phyloP scores from a whole-genome alignment of 2,329 filamentous ascomycete genomes.

The Aspergillus sp. region DNA sequence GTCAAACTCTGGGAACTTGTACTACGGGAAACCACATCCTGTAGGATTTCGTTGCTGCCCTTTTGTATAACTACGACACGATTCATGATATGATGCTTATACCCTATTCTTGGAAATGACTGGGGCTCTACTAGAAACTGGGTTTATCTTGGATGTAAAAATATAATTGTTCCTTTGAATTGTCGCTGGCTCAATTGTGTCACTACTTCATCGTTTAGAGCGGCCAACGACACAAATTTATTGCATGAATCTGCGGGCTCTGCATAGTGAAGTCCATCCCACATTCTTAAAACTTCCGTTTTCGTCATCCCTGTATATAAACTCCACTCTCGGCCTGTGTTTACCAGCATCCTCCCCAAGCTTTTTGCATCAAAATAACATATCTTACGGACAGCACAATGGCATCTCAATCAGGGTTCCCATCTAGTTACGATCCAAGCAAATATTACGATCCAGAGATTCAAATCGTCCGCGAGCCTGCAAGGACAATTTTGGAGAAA shows the following conservation, averaged over 20 bases:
- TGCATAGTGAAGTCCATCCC: too few species aligned
- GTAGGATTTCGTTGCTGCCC: background rate
- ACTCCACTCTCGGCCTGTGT: background rate
- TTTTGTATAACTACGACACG: constrained; percentile 7
- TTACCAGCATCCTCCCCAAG: background rate
- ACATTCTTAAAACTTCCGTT: too few species aligned
- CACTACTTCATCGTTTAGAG: too few species aligned
- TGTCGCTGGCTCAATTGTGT: background rate
- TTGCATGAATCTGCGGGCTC: too few species aligned
- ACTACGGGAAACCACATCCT: background rate
- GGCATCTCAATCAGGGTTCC: background rate
- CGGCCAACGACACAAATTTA: too few species aligned
- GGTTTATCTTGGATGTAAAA: background rate
- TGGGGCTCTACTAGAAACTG: background rate
- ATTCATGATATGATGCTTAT: constrained; percentile 10
- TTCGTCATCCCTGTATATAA: background rate
- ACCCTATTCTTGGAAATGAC: constrained; percentile 1
- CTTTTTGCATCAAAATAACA: too few species aligned
- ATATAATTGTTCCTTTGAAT: background rate
- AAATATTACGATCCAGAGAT: background rate
- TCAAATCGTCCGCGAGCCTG: background rate
- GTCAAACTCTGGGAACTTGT: constrained; percentile 1
- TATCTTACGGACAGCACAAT: background rate
- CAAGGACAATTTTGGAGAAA: constrained; percentile 3
- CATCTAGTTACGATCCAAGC: background rate